Base-by-base conservation (phyloP, 371 early-diverging fungal species). In the Mucor piriformis region DNA sequence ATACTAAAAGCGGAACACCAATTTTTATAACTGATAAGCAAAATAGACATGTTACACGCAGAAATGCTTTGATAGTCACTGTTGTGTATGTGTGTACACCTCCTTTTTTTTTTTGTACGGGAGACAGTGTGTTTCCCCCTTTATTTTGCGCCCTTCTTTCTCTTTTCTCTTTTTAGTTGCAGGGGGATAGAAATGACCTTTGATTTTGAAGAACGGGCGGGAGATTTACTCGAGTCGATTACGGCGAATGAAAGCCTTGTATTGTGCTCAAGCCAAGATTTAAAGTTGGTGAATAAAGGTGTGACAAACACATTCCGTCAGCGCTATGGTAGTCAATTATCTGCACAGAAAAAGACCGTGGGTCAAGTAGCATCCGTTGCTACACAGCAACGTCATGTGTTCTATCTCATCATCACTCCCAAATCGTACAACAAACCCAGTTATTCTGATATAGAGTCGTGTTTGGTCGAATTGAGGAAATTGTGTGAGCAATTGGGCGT, bases 181-280 rank as follows among this genome's bases (percentile, higher is more conserved):
- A n/a, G n/a, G n/a, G n/a, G n/a, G 29, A 29, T 29, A 29, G 25
- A 54, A 53, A 74, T 74, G 75, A 71, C 75, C 13, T 74, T 71
- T 63, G 75, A 74, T 35, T 74, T 74, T 69, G 75, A 74, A 59
- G 75, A 74, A 52, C 38, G 57, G 32, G 58, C 55, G 23, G 72
- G 67, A 29, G 59, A 63, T 50, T 51, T 74, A 34, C 57, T 74
- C 46, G 66, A 70, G 16, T 58, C 44, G 7, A 50, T 66, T 25
- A 21, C 50, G 21, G 50, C 64, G 6, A 52, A 55, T 11, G 67
- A 71, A 21, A 63, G 69, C n/a, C 44, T 74, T 44, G 65, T 60
- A 3, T 16, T 74, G 6, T 58, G 64, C 33, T 52, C 70, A 15
- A 70, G 67, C 38, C 71, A 74, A 55, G 75, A 74, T 34, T 50